These are phyloP conservation scores for Sphaerulina musiva DNA, from an alignment of 2,329 filamentous ascomycete genomes.

Conservation along the genomic window DNA sequence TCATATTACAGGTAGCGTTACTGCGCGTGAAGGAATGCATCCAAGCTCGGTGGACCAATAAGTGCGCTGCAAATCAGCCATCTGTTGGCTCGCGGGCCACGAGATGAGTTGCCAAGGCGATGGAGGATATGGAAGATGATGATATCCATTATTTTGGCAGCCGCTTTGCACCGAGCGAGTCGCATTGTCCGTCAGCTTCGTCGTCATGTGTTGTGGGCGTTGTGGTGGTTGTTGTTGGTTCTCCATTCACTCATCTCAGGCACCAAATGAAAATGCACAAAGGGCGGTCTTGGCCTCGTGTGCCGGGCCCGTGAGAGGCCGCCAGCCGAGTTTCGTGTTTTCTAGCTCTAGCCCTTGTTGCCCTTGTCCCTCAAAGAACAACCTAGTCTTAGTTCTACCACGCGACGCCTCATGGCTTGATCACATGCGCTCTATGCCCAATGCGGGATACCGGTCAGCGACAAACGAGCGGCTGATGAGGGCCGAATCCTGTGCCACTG, in stretches of 20 bases:
- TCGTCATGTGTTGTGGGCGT: too few species aligned
- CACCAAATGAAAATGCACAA: background rate
- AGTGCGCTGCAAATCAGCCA: background rate
- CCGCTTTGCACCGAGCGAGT: background rate
- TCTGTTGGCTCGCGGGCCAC: background rate
- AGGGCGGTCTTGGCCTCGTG: background rate
- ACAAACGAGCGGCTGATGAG: background rate
- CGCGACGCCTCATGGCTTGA: slow-evolving; percentile 1
- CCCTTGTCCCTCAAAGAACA: too few species aligned
- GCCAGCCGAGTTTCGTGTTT: background rate
- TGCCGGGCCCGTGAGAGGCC: background rate
- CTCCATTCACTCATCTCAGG: background rate
- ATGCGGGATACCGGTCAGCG: slow-evolving; percentile 2
- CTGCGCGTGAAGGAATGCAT: background rate
- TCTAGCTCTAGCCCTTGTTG: background rate
- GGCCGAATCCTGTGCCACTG: background rate
- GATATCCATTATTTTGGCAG: background rate
- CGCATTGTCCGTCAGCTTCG: too few species aligned
- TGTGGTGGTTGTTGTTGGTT: background rate
- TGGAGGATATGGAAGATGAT: background rate
- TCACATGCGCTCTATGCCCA: background rate
- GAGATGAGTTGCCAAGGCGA: background rate
- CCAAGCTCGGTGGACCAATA: background rate
- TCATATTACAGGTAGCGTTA: too few species aligned
- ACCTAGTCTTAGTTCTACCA: background rate